These are phyloP conservation scores for Chloris gayana DNA, from an alignment of 176 grass and related monocot genomes.

Conservation along the genomic window DNA sequence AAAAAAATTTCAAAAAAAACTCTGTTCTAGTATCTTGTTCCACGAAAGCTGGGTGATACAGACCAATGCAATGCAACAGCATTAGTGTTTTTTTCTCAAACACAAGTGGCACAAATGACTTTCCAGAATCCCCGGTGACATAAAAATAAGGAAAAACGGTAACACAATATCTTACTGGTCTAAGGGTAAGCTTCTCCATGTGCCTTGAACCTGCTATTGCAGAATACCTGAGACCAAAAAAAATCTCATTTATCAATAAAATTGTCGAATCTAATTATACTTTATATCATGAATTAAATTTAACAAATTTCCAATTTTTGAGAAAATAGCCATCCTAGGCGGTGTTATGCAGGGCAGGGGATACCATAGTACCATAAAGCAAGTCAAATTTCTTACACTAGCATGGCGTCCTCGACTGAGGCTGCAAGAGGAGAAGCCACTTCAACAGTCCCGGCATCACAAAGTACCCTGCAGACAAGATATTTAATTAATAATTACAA, in stretches of 20 bases:
- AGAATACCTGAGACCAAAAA: conserved; percentile 73
- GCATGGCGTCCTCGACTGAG: conserved; percentile 86
- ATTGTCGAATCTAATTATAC: not conserved
- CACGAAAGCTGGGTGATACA: not conserved
- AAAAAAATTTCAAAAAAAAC: not conserved
- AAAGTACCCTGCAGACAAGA: conserved; percentile 65
- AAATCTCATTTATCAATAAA: not conserved
- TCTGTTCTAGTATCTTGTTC: not conserved
- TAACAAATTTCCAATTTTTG: conserved; percentile 17
- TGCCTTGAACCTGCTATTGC: conserved; percentile 74
- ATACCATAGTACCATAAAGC: conserved; percentile 9
- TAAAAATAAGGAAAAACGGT: conserved; percentile 22
- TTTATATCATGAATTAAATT: conserved; percentile 7
- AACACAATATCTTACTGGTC: conserved; percentile 61
- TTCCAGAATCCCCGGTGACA: conserved; percentile 31
- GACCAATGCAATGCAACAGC: not conserved
- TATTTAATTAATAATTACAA: conserved; percentile 30
- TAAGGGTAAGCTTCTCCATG: conserved; percentile 64
- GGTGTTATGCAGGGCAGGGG: not conserved
- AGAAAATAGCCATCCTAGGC: conserved; percentile 16
- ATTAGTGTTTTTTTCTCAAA: too few relatives aligned
- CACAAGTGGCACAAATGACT: conserved; percentile 23
- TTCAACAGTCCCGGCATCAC: conserved; percentile 93
- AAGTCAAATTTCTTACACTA: conserved; percentile 69
- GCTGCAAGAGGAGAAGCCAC: conserved; percentile 92